Conservation (phyloP, 1,284 basidiomycete species). For the Trametes versicolor region DNA sequence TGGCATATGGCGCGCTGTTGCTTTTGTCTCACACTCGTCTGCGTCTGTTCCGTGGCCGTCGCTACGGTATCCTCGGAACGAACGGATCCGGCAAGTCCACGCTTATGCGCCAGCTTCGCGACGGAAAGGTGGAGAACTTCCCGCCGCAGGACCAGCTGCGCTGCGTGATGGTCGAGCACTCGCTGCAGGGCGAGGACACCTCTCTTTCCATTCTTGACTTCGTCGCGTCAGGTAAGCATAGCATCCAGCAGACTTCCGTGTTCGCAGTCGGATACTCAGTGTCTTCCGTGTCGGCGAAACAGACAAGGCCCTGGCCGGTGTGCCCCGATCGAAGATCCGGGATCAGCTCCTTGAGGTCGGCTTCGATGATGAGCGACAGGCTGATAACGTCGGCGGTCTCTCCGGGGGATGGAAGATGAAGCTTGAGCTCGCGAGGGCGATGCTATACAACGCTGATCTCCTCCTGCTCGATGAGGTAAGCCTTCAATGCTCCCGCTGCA, state of each 20-base stretch:
- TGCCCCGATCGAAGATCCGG: constrained; percentile 76
- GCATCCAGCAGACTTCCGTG: constrained; percentile 20
- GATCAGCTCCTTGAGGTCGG: constrained; percentile 88
- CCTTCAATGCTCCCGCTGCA: constrained; percentile 7
- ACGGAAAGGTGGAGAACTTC: constrained; percentile 96
- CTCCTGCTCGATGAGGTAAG: constrained; percentile 87
- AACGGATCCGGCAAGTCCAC: constrained; percentile 99
- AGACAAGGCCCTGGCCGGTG: constrained; percentile 70
- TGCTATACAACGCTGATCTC: constrained; percentile 96
- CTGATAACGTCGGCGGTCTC: constrained; percentile 87
- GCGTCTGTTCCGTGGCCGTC: constrained; percentile 88
- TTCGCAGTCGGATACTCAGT: constrained; percentile 6
- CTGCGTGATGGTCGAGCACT: constrained; percentile 96
- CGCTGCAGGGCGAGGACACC: constrained; percentile 92
- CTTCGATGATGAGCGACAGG: constrained; percentile 90
- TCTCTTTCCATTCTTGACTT: constrained; percentile 88
- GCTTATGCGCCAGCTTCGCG: constrained; percentile 94
- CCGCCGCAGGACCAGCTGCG: constrained; percentile 89
- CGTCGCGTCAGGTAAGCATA: constrained; percentile 76
- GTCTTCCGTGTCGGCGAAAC: constrained; percentile 11
- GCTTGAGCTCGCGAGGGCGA: constrained; percentile 91
- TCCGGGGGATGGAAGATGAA: constrained; percentile 99
- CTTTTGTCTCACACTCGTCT: constrained; percentile 96
- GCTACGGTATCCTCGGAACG: constrained; percentile 95
- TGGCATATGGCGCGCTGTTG: constrained; percentile 96